These are phyloP conservation scores for Rhizophagus sp. DNA, from an alignment of 192 early-diverging fungal species.

Conservation along the genomic window DNA sequence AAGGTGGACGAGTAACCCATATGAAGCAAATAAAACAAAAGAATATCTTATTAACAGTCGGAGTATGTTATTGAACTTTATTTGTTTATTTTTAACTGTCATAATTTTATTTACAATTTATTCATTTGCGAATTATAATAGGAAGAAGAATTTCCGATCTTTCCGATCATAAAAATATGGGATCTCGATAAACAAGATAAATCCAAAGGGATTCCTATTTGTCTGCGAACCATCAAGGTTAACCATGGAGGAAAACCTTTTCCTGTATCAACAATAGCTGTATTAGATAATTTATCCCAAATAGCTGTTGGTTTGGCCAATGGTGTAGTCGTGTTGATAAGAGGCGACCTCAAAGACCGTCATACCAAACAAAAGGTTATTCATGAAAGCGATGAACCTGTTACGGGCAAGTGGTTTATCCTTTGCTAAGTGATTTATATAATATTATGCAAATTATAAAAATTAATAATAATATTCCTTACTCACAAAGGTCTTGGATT, in stretches of 20 bases:
- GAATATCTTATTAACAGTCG: constrained; percentile 79
- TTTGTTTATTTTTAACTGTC: background rate
- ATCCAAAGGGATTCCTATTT: constrained; percentile 51
- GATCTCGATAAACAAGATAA: constrained; percentile 69
- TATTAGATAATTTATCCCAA: constrained; percentile 78
- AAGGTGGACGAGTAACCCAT: constrained; percentile 74
- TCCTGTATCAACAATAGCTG: constrained; percentile 74
- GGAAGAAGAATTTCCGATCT: constrained; percentile 60
- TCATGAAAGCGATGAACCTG: constrained; percentile 79
- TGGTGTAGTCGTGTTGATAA: constrained; percentile 82
- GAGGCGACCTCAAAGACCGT: constrained; percentile 80
- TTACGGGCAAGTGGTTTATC: constrained; percentile 62
- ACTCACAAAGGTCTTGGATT: constrained; percentile 65
- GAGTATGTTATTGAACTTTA: constrained; percentile 50
- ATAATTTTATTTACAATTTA: background rate
- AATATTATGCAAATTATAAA: background rate
- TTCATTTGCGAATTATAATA: constrained; percentile 21
- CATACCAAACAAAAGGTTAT: constrained; percentile 79
- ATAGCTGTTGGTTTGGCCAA: constrained; percentile 92
- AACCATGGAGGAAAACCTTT: constrained; percentile 64
- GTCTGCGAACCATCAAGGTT: constrained; percentile 66
- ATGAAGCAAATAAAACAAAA: constrained; percentile 77
- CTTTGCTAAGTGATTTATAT: constrained; percentile 28
- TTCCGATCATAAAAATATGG: constrained; percentile 77
- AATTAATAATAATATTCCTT: background rate